Conservation (phyloP, 768 basidiomycete species). For the Amanita inopinata region DNA sequence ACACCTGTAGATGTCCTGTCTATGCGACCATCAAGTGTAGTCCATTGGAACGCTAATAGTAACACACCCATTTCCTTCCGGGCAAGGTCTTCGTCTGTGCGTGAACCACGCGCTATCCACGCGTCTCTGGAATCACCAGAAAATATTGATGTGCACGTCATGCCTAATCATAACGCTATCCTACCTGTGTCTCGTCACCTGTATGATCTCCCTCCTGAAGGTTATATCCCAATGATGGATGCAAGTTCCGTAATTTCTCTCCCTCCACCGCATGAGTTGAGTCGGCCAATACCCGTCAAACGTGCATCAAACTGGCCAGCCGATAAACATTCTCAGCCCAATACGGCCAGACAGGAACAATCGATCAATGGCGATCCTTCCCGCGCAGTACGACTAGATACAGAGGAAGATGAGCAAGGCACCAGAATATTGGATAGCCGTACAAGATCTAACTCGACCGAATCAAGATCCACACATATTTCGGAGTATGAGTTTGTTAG, state of each 20-base stretch:
- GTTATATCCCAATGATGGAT: constrained; percentile 37
- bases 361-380: no score
- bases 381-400: neutral
- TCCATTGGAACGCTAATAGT: neutral
- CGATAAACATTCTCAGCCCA: no score
- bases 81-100: constrained; percentile 7
- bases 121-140: constrained; percentile 12
- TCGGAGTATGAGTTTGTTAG: constrained; percentile 29
- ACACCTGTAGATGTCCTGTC: neutral
- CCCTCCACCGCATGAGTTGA: constrained; percentile 44
- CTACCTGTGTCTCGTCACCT: constrained; percentile 18
- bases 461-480: constrained; percentile 25
- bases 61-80: neutral
- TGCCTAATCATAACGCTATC: constrained; percentile 13
- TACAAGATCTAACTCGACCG: constrained; percentile 6
- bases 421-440: neutral
- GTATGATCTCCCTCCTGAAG: constrained; percentile 33
- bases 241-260: constrained; percentile 29
- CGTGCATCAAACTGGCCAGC: no score
- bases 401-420: neutral
- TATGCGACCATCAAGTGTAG: neutral
- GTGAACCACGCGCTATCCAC: constrained; percentile 7
- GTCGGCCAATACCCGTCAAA: constrained; percentile 15
- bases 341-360: no score
- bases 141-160: constrained; percentile 13